These are phyloP conservation scores for Naganishia kalamii DNA, from an alignment of 768 basidiomycete genomes.

Conservation along the genomic window DNA sequence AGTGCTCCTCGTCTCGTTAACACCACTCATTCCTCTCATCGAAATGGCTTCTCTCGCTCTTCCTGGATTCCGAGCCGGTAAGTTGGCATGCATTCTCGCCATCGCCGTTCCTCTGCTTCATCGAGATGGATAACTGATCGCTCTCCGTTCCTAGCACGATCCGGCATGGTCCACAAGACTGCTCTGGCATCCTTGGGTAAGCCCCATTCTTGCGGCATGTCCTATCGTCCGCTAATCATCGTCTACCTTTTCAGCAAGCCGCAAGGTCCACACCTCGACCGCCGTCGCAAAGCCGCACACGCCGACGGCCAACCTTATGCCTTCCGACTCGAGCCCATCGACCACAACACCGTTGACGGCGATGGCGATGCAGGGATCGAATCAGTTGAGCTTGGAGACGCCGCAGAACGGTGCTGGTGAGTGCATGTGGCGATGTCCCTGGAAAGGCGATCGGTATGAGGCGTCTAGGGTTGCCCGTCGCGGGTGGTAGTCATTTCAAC, in stretches of 20 bases:
- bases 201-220: conserved; percentile 7
- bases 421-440: conserved; percentile 42
- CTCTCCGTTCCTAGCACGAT: conserved; percentile 21
- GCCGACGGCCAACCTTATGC: conserved; percentile 36
- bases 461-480: background rate
- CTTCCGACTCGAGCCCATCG: conserved; percentile 38
- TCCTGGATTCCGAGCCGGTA: conserved; percentile 31
- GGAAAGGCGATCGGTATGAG: too few relatives aligned
- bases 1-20: background rate
- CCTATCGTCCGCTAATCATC: background rate
- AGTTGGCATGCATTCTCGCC: background rate
- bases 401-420: conserved; percentile 83
- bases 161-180: conserved; percentile 21
- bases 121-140: background rate
- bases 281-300: conserved; percentile 38
- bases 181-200: conserved; percentile 27
- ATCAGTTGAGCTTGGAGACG: conserved; percentile 76
- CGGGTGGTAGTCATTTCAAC: too few relatives aligned
- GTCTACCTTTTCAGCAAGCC: background rate
- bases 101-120: too few relatives aligned
- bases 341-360: conserved; percentile 50
- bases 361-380: conserved; percentile 70
- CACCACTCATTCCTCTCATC: background rate
- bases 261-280: conserved; percentile 30
- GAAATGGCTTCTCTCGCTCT: conserved; percentile 28